phyloP scores from a whole-genome alignment of 768 basidiomycete genomes.

The Amanita rimosa region DNA sequence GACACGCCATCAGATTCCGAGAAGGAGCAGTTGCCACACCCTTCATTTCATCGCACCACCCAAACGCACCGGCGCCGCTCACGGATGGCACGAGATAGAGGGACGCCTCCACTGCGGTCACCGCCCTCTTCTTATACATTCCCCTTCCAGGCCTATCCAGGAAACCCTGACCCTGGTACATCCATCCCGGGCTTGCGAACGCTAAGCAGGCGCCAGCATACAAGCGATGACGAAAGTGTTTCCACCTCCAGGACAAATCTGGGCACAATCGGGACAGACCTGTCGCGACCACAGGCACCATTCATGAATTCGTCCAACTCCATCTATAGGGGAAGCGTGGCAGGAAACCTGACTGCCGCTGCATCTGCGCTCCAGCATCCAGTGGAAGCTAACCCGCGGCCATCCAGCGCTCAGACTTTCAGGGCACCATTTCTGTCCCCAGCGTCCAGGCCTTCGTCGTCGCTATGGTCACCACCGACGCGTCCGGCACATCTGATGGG shows the following conservation, averaged over 20 bases:
- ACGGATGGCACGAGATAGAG: conserved; percentile 7
- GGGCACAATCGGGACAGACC: conserved; percentile 13
- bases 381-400: conserved; percentile 16
- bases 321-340: conserved; percentile 35
- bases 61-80: conserved; percentile 7
- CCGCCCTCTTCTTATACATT: conserved; percentile 27
- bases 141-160: conserved; percentile 53
- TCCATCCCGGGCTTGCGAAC: conserved; percentile 19
- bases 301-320: conserved; percentile 27
- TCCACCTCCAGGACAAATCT: conserved; percentile 9
- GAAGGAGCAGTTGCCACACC: background rate
- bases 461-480: conserved; percentile 51
- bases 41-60: background rate
- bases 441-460: conserved; percentile 50
- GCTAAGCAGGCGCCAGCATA: conserved; percentile 13
- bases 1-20: conserved; percentile 12
- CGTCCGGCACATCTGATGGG: conserved; percentile 17
- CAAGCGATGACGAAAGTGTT: conserved; percentile 14
- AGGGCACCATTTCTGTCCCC: conserved; percentile 63
- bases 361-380: conserved; percentile 7
- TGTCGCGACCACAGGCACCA: conserved; percentile 35
- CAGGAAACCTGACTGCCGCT: conserved; percentile 20
- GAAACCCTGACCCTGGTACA: conserved; percentile 53
- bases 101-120: conserved; percentile 7
- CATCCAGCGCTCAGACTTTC: conserved; percentile 38